Base-by-base conservation (phyloP, 2,329 filamentous ascomycete genomes). In the Aulographum hederae region DNA sequence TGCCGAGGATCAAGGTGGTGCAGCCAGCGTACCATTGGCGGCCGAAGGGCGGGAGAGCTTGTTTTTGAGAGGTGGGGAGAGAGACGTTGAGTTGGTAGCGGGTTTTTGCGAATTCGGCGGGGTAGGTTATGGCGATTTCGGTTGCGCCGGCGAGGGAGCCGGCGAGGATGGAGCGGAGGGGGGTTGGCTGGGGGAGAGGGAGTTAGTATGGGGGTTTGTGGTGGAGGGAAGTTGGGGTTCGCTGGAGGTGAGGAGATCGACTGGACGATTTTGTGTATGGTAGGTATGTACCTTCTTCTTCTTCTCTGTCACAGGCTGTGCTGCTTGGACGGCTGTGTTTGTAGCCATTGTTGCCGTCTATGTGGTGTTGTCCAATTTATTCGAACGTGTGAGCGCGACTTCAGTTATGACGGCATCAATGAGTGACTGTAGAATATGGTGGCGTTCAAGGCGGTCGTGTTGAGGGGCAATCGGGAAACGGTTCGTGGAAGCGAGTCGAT, bases 11-110 rank as follows among this genome's bases (percentile, higher is more conserved):
- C 50, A 94, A 60, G 18, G 89, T 95, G 29, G 89, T 95, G 60
- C 89, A 98, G 23, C 89, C 89, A 10, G 89, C 86, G 54, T 98
- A 98, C 89, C 89, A 98, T 54, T 92, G 82, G 44, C 59, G 64
- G 30, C 89, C 89, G 47, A 95, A 95, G 8, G 81, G 80, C 27
- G 89, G 89, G 79, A 82, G 94, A 32, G 86, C 84, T 18, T 94
- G 68, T 61, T 92, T 94, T 62, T 91, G 65, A 29, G 75, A 77
- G 34, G 78, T 74, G 30, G 78, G 65, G 46, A 95, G 64, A 44
- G 75, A 72, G 43, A 77, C 73, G 55, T 98, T 98, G 47, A 98
- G 73, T 56, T 95, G 89, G 34, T 80, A 80, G 43, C 89, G 68
- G 33, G 89, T 95, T 63, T 95, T 95, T 46, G 86, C 86, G 60